phyloP scores from a whole-genome alignment of 768 basidiomycete species.

The Tulasnella sp. region DNA sequence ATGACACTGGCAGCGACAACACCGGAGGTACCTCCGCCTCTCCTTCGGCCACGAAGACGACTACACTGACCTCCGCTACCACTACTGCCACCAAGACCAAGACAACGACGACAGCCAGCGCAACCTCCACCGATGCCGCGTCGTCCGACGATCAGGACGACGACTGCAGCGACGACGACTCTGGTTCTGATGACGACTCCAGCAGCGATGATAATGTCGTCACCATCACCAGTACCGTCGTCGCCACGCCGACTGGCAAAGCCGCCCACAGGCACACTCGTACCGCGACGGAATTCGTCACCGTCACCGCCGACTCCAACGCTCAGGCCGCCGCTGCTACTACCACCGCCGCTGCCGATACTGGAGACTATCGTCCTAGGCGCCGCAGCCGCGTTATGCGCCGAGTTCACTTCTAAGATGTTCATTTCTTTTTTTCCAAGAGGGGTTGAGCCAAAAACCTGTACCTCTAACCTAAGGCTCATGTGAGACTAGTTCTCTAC shows the following conservation, averaged over 20 bases:
- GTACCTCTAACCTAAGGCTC: neutral
- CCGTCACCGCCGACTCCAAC: neutral
- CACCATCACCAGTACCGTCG: neutral
- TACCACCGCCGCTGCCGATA: neutral
- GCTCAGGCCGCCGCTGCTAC: slow-evolving; percentile 8
- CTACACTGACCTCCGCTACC: neutral
- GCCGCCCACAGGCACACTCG: neutral
- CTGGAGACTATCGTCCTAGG: neutral
- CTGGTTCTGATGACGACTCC: neutral
- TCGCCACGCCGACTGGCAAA: neutral
- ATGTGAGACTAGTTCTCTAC: neutral
- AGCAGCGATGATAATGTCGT: neutral
- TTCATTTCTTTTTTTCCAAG: neutral
- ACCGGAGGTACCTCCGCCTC: neutral
- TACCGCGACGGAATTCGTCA: neutral
- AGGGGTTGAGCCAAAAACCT: neutral
- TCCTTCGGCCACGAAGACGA: neutral
- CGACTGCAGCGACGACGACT: neutral
- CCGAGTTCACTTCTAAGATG: neutral
- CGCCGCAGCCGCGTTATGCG: neutral
- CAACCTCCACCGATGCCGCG: neutral
- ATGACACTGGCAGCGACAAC: neutral
- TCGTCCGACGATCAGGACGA: neutral
- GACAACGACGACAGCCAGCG: neutral
- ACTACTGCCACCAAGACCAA: neutral